Base-by-base conservation (phyloP, 768 basidiomycete species). In the Termitomyces sp. region DNA sequence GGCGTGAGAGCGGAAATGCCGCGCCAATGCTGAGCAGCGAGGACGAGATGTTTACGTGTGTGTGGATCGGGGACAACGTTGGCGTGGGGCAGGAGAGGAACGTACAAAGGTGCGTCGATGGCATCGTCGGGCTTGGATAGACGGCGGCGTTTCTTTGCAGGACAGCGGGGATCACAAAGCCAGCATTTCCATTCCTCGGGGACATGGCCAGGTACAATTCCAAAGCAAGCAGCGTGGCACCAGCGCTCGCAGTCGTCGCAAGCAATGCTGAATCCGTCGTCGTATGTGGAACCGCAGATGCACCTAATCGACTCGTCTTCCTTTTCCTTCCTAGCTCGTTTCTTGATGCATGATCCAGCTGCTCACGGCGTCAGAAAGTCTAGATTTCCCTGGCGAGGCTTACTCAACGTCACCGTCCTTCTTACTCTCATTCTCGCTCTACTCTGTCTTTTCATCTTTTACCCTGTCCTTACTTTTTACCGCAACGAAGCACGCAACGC, bases 111-210 rank as follows among this genome's bases (percentile, higher is more conserved):
- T 6, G 26, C 2, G 26, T n/a, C n/a, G n/a, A 6, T 6, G 2
- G 26, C 26, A n/a, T n/a, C n/a, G n/a, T n/a, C n/a, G n/a, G n/a
- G n/a, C 3, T 28, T 17, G 1, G 38, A 19, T 14, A 48, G 5
- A 4, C 42, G 28, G 10, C 43, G 35, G 22, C 48, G 42, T n/a
- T 49, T 56, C 35, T 22, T 38, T 2, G 26, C 1, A 2, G 6
- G n/a, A 9, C 17, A 26, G 22, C 15, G 60, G 0, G 84, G 78
- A 54, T 76, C 70, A 63, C 90, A 91, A 6, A 75, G 64, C 78
- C 88, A 89, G 68, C 93, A 97, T 22, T 71, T 69, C 77, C 88
- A 93, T 54, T 85, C 80, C 46, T 93, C 90, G 1, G 88, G 87
- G 0, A 89, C 85, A 61, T 61, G 65, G 8, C 75, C 79, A 51